phyloP scores from a whole-genome alignment of 805 yeast species.

The Metschnikowia gruessii region DNA sequence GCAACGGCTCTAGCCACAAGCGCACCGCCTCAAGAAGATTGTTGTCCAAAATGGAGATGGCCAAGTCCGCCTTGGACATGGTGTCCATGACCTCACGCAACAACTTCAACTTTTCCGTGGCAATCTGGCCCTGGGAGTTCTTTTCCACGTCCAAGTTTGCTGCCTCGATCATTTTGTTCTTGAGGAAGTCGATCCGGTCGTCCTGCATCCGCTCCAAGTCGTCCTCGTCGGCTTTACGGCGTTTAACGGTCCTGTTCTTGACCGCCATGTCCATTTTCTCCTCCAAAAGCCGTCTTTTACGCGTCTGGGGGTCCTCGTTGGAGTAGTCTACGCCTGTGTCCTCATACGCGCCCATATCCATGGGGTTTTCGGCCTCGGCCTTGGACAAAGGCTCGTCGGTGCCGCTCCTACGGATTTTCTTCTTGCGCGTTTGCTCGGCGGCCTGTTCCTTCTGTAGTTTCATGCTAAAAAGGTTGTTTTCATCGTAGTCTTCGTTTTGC shows the following conservation, averaged over 20 bases:
- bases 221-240: conserved; percentile 79
- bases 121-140: conserved; percentile 61
- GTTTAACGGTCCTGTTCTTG: conserved; percentile 56
- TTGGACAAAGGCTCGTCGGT: conserved; percentile 5
- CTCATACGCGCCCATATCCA: conserved; percentile 9
- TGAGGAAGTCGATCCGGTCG: conserved; percentile 75
- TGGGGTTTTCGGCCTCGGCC: conserved; percentile 12
- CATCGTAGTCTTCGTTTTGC: conserved; percentile 12
- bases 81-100: conserved; percentile 76
- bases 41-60: conserved; percentile 91
- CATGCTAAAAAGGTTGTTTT: conserved; percentile 17
- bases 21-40: conserved; percentile 90
- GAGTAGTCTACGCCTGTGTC: conserved; percentile 18
- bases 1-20: conserved; percentile 96
- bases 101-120: conserved; percentile 72
- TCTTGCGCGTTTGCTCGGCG: conserved; percentile 19
- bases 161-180: conserved; percentile 86
- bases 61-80: conserved; percentile 75
- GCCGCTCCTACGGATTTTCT: conserved; percentile 18
- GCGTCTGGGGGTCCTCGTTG: conserved; percentile 35
- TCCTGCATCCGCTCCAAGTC: conserved; percentile 95
- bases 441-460: conserved; percentile 15
- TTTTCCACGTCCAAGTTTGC: conserved; percentile 71
- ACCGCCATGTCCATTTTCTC: conserved; percentile 75
- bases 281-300: conserved; percentile 75